Evolutionary conservation across 139 green algal species (phyloP), one percentile per base, ranked within the genome.

Genomic region (Astrephomene gubernaculifera): DNA sequence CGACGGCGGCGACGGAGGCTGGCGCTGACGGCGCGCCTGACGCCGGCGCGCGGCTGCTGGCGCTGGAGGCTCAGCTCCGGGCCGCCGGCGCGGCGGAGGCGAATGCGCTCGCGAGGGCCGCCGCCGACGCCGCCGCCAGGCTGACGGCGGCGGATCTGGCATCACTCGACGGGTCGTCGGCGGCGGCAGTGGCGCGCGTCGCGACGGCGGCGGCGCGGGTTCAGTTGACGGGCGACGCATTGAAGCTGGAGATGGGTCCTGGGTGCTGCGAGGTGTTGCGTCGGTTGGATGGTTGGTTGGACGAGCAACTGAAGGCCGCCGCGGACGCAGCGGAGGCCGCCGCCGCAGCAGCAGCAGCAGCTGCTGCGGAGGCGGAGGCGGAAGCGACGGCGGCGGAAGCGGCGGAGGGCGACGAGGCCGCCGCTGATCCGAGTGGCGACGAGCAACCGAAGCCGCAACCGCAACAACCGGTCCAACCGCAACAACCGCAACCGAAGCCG

Each of bases 41-140:
- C 29, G 57, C n/a, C 12, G 76, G 60, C 61, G 44, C 76, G 5
- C 76, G 76, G 22, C 60, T 84, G 41, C 78, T 84, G 31, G 78
- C 43, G 60, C 31, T 65, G 24, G 78, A 84, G 78, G 38, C 27
- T 7, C 31, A 52, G 25, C 44, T 84, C 12, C 43, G 41, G 4
- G 31, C 1, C 43, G 78, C 63, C 38, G 57, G 31, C 41, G 76
- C 21, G 9, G 29, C 76, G 17, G 24, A 57, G 41, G 29, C 63
- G 39, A 60, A 72, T 31, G 61, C 38, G 4, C 29, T 54, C 7
- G 17, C 60, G 2, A 38, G 38, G 9, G 60, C 61, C 36, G 39
- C 43, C 25, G n/a, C 39, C 45, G 71, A 33, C 45, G 71, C 43
- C 44, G 44, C 71, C 25, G 71, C 9, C 73, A 69, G 36, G 60